phyloP scores from a whole-genome alignment of 306 rosid species.

The Lathyrus tuberosus region DNA sequence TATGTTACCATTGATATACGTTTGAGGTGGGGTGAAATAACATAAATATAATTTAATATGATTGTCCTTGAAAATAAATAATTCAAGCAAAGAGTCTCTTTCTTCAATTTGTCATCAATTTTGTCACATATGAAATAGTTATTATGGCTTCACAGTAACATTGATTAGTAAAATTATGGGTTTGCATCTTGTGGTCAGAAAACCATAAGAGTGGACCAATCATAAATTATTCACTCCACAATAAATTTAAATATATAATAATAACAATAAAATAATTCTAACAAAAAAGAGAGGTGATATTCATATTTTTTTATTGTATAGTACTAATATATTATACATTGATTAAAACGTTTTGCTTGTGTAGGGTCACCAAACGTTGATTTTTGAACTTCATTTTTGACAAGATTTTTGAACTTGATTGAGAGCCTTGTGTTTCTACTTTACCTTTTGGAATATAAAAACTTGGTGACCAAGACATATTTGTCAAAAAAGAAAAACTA shows the following conservation, averaged over 20 bases:
- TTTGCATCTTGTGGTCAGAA: constrained; percentile 42
- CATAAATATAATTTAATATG: constrained; percentile 41
- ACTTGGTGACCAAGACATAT: background rate
- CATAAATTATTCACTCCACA: constrained; percentile 30
- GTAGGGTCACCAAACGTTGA: constrained; percentile 40
- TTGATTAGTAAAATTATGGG: constrained; percentile 37
- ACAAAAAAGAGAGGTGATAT: constrained; percentile 7
- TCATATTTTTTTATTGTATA: background rate
- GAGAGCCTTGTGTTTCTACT: constrained; percentile 10
- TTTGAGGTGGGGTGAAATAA: constrained; percentile 29
- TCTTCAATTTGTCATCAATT: constrained; percentile 37
- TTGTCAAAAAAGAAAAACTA: no score
- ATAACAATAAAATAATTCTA: background rate
- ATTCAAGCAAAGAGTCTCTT: constrained; percentile 30
- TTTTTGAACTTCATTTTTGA: background rate
- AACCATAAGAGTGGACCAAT: constrained; percentile 27
- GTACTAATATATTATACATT: background rate
- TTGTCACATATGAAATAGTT: constrained; percentile 40
- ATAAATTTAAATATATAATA: constrained; percentile 20
- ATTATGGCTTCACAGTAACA: constrained; percentile 25
- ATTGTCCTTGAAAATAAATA: constrained; percentile 32
- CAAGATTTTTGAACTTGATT: constrained; percentile 18
- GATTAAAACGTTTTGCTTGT: constrained; percentile 24
- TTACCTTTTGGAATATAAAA: constrained; percentile 12
- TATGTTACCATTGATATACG: constrained; percentile 8